Percentiles rank a stretch among this genome's conserved stretches.
phyloP scores from a whole-genome alignment of 768 basidiomycete genomes.

The Leccinum arenicola region DNA sequence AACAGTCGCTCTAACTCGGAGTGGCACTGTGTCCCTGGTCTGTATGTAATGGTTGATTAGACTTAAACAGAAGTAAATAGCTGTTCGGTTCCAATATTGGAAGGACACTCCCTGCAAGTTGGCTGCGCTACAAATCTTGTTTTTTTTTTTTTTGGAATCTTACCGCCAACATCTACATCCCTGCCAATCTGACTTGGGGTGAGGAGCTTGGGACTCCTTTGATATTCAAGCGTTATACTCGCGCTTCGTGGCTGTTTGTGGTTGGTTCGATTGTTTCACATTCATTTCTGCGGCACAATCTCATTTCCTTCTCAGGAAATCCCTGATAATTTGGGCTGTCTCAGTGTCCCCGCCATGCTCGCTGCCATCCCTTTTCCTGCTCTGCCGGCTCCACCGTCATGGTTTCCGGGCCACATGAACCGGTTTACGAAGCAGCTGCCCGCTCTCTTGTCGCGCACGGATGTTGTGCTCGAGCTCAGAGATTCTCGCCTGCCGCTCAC shows the following conservation, averaged over 20 bases:
- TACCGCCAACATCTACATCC: not conserved
- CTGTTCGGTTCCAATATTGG: slow-evolving; percentile 3
- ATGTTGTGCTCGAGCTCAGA: slow-evolving; percentile 91
- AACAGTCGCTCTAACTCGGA: not conserved
- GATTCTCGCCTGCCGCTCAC: slow-evolving; percentile 92
- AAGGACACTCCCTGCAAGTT: not conserved
- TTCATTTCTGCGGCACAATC: slow-evolving; percentile 8
- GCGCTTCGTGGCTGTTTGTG: not conserved
- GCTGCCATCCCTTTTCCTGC: slow-evolving; percentile 39
- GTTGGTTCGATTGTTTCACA: slow-evolving; percentile 1
- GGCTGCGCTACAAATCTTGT: not conserved
- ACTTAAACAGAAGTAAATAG: slow-evolving; percentile 28
- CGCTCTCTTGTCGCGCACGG: slow-evolving; percentile 71
- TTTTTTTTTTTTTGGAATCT: not conserved
- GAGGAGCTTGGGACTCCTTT: not conserved
- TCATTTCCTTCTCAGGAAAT: slow-evolving; percentile 14
- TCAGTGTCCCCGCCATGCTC: slow-evolving; percentile 27
- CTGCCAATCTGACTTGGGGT: not conserved
- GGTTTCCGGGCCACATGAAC: slow-evolving; percentile 97
- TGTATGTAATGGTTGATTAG: slow-evolving; percentile 12
- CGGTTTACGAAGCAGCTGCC: slow-evolving; percentile 79
- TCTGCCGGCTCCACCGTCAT: slow-evolving; percentile 78
- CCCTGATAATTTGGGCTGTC: slow-evolving; percentile 8
- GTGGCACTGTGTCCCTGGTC: not conserved
- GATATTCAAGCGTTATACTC: slow-evolving; percentile 4